Evolutionary conservation across 2,329 filamentous ascomycete genomes (phyloP).

Genomic region (Aspergillus sp.): DNA sequence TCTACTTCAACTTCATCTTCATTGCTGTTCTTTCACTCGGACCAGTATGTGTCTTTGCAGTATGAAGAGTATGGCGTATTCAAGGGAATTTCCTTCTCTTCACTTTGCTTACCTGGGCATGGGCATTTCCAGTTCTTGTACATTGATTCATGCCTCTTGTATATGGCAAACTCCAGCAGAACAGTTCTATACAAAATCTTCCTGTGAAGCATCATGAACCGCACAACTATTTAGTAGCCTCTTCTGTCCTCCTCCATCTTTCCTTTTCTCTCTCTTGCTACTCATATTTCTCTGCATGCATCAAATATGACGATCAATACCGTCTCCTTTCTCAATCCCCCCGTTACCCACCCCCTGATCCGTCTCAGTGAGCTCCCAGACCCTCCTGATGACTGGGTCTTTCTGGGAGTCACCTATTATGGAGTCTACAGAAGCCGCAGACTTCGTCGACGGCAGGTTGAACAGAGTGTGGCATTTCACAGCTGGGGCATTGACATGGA

Average conservation of each 20-base stretch:
- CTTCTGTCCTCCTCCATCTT: no score
- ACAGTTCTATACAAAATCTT: no score
- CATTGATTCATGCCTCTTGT: no score
- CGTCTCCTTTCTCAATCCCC: slow-evolving; percentile 1
- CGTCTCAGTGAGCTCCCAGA: slow-evolving; percentile 9
- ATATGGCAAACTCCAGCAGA: no score
- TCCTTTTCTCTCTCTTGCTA: no score
- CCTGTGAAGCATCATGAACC: no score
- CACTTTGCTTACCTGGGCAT: no score
- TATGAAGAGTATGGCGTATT: neutral
- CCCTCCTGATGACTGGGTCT: slow-evolving; percentile 5
- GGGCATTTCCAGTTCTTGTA: no score
- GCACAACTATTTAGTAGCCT: no score
- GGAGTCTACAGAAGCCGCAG: neutral
- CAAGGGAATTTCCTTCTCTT: no score
- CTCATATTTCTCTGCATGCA: no score
- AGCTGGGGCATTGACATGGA: slow-evolving; percentile 27
- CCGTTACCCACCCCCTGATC: slow-evolving; percentile 5
- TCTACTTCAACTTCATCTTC: neutral
- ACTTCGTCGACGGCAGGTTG: slow-evolving; percentile 1
- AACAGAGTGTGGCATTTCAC: slow-evolving; percentile 15
- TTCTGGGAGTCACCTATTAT: slow-evolving; percentile 5
- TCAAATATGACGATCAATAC: neutral
- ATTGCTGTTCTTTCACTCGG: neutral
- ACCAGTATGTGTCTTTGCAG: neutral